Base-by-base conservation (phyloP, 768 basidiomycete genomes). In the Coprinellus micaceus region DNA sequence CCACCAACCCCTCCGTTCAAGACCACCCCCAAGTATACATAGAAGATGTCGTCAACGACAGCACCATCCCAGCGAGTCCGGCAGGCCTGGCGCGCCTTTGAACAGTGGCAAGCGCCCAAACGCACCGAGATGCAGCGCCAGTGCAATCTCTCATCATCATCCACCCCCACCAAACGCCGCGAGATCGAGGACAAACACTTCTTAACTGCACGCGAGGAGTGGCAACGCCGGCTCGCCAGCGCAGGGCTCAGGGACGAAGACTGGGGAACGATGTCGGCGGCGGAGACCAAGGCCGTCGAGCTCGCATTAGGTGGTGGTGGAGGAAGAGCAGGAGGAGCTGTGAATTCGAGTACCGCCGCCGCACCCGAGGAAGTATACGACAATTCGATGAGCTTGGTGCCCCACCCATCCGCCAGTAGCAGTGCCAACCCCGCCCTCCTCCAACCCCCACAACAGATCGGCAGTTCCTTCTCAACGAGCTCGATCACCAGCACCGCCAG, bases 211-310 rank as follows among this genome's bases (percentile, higher is more conserved):
- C 67, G 75, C 48, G 64, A 66, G 41, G 73, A 78, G 60, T 81
- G 80, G 80, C 71, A 77, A 44, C 57, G 61, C 15, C 62, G 70
- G 53, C 66, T 80, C 39, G 45, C 60, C 10, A 57, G 60, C 9
- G 71, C 67, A 9, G 67, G 71, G 17, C 69, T 81, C 52, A 60
- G 62, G 43, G 70, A 71, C 60, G 74, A 77, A 41, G 73, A 77
- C 58, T 82, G 79, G 80, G 71, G 68, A 2, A 68, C 72, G 46
- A 77, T 80, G 61, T 71, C 75, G 4, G 58, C 61, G 5, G 67
- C 64, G 19, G 79, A 80, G 54, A 67, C 66, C 45, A 60, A 61
- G 19, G 68, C 67, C 11, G 71, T 76, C 28, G 68, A 68, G 33
- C 64, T 65, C 36, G 65, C 71, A 1, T 66, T 80, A n/a, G 76